A percentile compares a stretch with the other conserved stretches of the same genome.
Evolutionary conservation across 805 yeast genomes (phyloP).

Genomic region (Priceomyces fermenticarens): DNA sequence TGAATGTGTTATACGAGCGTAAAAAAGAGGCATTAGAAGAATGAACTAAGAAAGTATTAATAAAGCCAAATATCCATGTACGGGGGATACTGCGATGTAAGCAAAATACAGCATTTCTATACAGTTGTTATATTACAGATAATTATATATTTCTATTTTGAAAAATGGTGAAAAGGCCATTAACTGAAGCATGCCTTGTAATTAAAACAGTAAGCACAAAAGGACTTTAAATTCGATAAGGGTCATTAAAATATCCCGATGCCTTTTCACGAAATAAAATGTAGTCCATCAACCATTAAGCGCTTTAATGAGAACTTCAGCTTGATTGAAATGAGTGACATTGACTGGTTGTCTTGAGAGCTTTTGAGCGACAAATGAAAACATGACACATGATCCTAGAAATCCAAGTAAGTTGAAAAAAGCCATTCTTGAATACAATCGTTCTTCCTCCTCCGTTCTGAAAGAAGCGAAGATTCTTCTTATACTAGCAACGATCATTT

Average conservation of each 20-base stretch:
- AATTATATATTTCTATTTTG: not conserved
- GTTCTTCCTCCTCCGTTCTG: conserved; percentile 82
- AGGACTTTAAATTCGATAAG: too few species aligned
- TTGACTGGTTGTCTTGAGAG: conserved; percentile 32
- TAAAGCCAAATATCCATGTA: not conserved
- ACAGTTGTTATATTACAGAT: conserved; percentile 1
- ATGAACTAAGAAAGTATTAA: not conserved
- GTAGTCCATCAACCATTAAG: conserved; percentile 11
- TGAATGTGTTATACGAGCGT: not conserved
- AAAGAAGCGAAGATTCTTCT: conserved; percentile 78
- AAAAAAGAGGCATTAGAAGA: not conserved
- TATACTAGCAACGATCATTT: conserved; percentile 68
- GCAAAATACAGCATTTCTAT: conserved; percentile 2
- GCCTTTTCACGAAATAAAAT: too few species aligned
- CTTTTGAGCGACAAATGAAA: conserved; percentile 75
- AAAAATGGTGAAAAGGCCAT: not conserved
- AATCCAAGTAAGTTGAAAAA: conserved; percentile 78
- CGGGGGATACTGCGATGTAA: not conserved
- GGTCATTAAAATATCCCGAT: too few species aligned
- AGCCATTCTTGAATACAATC: conserved; percentile 71
- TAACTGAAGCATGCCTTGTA: not conserved
- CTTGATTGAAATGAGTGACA: conserved; percentile 26
- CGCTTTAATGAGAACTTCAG: conserved; percentile 23
- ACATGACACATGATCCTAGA: conserved; percentile 74
- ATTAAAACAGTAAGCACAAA: too few species aligned